Evolutionary conservation across 305 asterid species (phyloP).

Genomic region (Caryopteris hybrid): DNA sequence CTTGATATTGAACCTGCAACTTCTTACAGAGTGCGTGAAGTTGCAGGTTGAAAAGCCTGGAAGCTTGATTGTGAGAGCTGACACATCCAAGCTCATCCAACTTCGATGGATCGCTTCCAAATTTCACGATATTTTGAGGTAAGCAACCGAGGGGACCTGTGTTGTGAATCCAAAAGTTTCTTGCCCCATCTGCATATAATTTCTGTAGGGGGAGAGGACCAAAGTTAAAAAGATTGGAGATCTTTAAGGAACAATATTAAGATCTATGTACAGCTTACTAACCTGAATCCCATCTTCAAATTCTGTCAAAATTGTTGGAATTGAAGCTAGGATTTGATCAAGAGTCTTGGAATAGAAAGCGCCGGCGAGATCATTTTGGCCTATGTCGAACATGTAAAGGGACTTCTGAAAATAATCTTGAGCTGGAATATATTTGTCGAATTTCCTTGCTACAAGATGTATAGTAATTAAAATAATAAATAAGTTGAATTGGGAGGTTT

Average conservation of each 20-base stretch:
- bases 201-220: slow-evolving; percentile 31
- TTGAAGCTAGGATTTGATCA: slow-evolving; percentile 80
- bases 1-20: slow-evolving; percentile 67
- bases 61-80: slow-evolving; percentile 75
- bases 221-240: neutral
- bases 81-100: slow-evolving; percentile 92
- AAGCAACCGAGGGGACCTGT: slow-evolving; percentile 96
- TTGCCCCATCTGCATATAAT: slow-evolving; percentile 72
- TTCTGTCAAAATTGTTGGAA: slow-evolving; percentile 56
- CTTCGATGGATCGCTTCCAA: slow-evolving; percentile 72
- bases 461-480: neutral
- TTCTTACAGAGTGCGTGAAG: slow-evolving; percentile 67
- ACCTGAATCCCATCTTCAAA: slow-evolving; percentile 75
- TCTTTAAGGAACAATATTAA: neutral
- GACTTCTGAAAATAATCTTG: slow-evolving; percentile 57
- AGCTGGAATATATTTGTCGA: slow-evolving; percentile 63
- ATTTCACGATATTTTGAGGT: slow-evolving; percentile 74
- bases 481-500: neutral
- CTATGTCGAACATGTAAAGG: slow-evolving; percentile 88
- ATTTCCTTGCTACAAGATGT: slow-evolving; percentile 49
- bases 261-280: neutral
- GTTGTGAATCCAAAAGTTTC: slow-evolving; percentile 89
- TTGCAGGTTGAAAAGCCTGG: slow-evolving; percentile 75
- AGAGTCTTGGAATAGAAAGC: slow-evolving; percentile 77
- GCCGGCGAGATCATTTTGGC: slow-evolving; percentile 95